These are phyloP conservation scores for Aristolochia contorta DNA, from an alignment of 164 flowering plant species.

Conservation along the genomic window DNA sequence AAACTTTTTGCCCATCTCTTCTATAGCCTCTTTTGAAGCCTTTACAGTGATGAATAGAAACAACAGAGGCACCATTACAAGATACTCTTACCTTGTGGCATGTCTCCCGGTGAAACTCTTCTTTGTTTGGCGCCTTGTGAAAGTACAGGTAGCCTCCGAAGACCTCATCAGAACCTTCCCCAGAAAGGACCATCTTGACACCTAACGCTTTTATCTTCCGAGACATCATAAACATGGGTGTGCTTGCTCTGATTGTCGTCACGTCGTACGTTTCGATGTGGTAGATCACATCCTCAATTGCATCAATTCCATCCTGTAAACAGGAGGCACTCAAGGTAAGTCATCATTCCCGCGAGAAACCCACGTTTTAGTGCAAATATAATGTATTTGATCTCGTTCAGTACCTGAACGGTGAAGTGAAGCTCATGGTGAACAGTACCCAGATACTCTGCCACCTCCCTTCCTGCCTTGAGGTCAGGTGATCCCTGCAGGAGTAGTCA, in stretches of 20 bases:
- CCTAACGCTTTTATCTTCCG: conserved; percentile 90
- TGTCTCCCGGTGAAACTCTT: conserved; percentile 82
- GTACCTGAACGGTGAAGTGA: conserved; percentile 86
- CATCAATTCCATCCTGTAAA: conserved; percentile 85
- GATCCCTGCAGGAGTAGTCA: conserved; percentile 47
- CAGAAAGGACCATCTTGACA: conserved; percentile 96
- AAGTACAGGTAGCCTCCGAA: conserved; percentile 94
- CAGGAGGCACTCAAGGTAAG: not conserved
- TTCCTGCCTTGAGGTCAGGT: conserved; percentile 88
- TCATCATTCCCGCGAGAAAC: not conserved
- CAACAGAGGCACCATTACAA: too few species aligned
- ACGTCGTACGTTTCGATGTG: conserved; percentile 92
- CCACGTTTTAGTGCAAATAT: not conserved
- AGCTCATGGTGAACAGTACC: conserved; percentile 96
- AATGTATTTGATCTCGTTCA: not conserved
- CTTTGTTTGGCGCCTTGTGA: conserved; percentile 97
- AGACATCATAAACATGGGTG: conserved; percentile 95
- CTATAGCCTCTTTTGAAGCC: too few species aligned
- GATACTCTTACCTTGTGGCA: conserved; percentile 59
- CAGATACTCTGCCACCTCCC: conserved; percentile 88
- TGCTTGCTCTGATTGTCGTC: conserved; percentile 93
- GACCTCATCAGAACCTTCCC: conserved; percentile 93
- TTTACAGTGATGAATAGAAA: not conserved
- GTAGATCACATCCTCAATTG: conserved; percentile 91
- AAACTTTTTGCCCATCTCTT: not conserved